Conservation (phyloP, 2,329 filamentous ascomycete species). For the Trichoderma sp. region DNA sequence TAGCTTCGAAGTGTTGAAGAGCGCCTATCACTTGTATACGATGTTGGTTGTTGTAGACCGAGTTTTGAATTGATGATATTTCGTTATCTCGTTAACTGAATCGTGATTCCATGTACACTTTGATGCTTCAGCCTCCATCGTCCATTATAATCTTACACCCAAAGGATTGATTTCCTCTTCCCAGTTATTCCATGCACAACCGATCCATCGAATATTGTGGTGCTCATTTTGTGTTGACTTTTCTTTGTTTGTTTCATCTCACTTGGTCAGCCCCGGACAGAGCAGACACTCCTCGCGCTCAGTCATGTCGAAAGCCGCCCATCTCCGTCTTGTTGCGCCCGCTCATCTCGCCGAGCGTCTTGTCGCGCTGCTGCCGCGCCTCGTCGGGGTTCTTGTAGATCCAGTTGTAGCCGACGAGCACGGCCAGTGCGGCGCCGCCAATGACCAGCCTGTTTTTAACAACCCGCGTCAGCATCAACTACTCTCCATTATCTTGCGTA, state of each 20-base stretch:
- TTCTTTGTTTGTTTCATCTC: background rate
- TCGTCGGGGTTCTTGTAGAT: conserved; percentile 34
- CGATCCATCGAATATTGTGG: background rate
- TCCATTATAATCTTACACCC: background rate
- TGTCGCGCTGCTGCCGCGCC: conserved; percentile 26
- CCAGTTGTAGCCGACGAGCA: conserved; percentile 37
- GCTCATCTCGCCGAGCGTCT: conserved; percentile 38
- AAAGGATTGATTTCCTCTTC: background rate
- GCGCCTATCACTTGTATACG: background rate
- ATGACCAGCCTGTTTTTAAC: conserved; percentile 37
- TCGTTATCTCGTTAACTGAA: background rate
- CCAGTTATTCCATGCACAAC: background rate
- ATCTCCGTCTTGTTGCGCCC: conserved; percentile 37
- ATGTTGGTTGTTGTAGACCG: no score
- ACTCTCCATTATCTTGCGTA: no score
- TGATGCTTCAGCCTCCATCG: background rate
- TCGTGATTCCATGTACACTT: conserved; percentile 11
- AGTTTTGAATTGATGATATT: background rate
- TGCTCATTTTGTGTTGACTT: background rate
- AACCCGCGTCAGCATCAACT: no score
- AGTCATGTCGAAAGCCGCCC: conserved; percentile 39
- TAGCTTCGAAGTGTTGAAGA: background rate
- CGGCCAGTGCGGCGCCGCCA: conserved; percentile 36
- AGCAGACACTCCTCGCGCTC: conserved; percentile 17
- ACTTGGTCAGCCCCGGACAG: conserved; percentile 17